A percentile compares a stretch with the other conserved stretches of the same genome.
Evolutionary conservation across 768 basidiomycete species (phyloP).

Genomic region (Russula griseocarnosa): DNA sequence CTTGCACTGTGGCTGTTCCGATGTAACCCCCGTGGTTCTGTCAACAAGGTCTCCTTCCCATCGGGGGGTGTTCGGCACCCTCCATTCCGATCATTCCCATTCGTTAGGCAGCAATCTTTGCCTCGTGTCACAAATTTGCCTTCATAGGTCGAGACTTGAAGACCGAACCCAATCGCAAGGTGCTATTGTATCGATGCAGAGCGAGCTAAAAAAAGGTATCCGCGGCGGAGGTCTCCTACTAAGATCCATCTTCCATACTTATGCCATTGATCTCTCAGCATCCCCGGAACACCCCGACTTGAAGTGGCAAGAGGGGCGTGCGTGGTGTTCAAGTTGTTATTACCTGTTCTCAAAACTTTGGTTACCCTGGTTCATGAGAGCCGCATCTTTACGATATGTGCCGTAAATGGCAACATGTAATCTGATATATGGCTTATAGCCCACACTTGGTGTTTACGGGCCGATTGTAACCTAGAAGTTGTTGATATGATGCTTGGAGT

Average conservation of each 20-base stretch:
- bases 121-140: not conserved
- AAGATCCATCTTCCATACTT: not conserved
- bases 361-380: too few relatives aligned
- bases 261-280: not conserved
- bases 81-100: slow-evolving; percentile 5
- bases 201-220: not conserved
- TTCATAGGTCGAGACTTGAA: not conserved
- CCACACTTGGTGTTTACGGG: too few relatives aligned
- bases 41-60: slow-evolving; percentile 13
- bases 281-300: not conserved
- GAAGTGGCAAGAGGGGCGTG: not conserved
- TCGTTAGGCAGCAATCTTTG: slow-evolving; percentile 1
- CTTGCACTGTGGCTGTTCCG: slow-evolving; percentile 9
- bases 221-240: not conserved
- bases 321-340: not conserved
- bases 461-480: too few relatives aligned
- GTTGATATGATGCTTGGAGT: too few relatives aligned
- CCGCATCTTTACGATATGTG: too few relatives aligned
- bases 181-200: not conserved
- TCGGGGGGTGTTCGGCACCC: slow-evolving; percentile 17
- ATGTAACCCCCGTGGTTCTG: slow-evolving; percentile 16
- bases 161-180: not conserved
- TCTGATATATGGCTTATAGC: too few relatives aligned
- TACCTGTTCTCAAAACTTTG: too few relatives aligned
- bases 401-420: too few relatives aligned